Evolutionary conservation across 2,329 filamentous ascomycete genomes (phyloP).

Genomic region (Aureobasidium namibiae): DNA sequence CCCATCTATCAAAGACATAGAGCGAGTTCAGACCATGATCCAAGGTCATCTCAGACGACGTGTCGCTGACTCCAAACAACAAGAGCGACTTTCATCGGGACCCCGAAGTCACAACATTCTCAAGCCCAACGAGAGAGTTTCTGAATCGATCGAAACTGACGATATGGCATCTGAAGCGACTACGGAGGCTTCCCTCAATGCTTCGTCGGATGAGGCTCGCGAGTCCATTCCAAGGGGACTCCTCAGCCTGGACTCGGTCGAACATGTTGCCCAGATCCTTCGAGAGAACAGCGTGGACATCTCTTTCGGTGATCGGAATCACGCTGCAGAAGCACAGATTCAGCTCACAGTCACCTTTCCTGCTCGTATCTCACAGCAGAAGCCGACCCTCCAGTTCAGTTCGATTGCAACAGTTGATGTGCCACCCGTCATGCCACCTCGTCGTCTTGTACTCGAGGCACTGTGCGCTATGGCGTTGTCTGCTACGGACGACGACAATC

Average conservation of each 20-base stretch:
- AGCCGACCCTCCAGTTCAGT: background rate
- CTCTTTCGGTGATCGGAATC: background rate
- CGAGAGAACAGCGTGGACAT: background rate
- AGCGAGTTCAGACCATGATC: background rate
- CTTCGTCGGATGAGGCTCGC: background rate
- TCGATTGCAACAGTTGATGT: background rate
- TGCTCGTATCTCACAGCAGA: background rate
- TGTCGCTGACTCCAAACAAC: background rate
- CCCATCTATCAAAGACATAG: background rate
- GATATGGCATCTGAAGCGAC: background rate
- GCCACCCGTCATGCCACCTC: background rate
- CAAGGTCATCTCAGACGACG: background rate
- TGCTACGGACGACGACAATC: background rate
- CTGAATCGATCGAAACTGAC: background rate
- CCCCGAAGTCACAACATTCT: background rate
- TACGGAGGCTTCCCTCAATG: background rate
- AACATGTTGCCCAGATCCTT: background rate
- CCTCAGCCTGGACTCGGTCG: background rate
- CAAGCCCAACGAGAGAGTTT: background rate
- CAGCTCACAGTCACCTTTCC: background rate
- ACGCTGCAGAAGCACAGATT: background rate
- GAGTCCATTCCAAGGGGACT: background rate
- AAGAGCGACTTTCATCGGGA: background rate
- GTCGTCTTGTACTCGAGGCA: background rate
- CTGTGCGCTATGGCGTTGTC: background rate